Percentiles rank a stretch among this genome's conserved stretches.
These are phyloP conservation scores for Pythium chondricola DNA, from an alignment of 352 stramenopile genomes.

Conservation along the genomic window DNA sequence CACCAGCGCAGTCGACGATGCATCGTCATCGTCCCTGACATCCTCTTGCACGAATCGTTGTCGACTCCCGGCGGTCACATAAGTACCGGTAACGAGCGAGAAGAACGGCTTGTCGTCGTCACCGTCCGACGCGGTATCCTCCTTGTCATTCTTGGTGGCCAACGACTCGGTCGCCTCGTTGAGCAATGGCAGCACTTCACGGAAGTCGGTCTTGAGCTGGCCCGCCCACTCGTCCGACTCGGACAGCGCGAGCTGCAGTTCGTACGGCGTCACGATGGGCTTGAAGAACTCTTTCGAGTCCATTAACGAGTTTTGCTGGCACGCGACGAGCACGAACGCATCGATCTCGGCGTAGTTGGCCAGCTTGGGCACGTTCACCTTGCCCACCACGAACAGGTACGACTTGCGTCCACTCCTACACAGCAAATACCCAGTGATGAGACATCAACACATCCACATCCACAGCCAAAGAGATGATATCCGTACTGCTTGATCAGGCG, in stretches of 20 bases:
- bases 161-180: conserved; percentile 31
- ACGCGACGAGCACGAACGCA: conserved; percentile 95
- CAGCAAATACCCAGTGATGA: conserved; percentile 1
- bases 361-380: conserved; percentile 96
- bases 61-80: conserved; percentile 33
- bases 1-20: conserved; percentile 40
- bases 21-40: conserved; percentile 12
- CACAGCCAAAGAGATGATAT: not conserved
- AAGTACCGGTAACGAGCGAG: conserved; percentile 73
- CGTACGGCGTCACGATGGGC: conserved; percentile 90
- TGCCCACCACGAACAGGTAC: conserved; percentile 96
- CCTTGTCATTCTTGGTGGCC: conserved; percentile 10
- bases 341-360: conserved; percentile 98
- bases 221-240: conserved; percentile 84
- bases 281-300: conserved; percentile 90
- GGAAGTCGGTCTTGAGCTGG: conserved; percentile 80
- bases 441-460: not conserved
- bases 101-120: conserved; percentile 74
- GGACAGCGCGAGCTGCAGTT: conserved; percentile 93
- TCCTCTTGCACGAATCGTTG: conserved; percentile 11
- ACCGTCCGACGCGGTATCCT: conserved; percentile 16
- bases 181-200: conserved; percentile 64
- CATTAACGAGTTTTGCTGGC: conserved; percentile 93
- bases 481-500: conserved; percentile 81
- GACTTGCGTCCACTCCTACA: conserved; percentile 88